Evolutionary conservation across 2,329 filamentous ascomycete genomes (phyloP), one percentile per base, ranked within the genome.

Genomic region (Plenodomus tracheiphilus): DNA sequence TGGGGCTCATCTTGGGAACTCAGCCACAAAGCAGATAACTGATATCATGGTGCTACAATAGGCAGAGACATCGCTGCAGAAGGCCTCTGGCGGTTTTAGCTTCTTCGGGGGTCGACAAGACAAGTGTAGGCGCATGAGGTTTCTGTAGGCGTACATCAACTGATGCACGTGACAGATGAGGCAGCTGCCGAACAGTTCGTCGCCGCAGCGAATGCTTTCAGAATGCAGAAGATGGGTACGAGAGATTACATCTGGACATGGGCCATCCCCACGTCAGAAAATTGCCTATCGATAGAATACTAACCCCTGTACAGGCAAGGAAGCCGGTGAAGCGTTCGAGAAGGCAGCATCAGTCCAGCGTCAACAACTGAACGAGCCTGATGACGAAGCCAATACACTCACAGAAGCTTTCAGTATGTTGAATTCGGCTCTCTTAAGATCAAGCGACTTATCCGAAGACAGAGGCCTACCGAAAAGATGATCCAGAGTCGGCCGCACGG

Each of bases 121-220:
- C 56, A 97, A 97, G 75, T 92, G 69, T 71, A 65, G 28, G 28
- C 18, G 56, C 16, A 19, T 18, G 18, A 47, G 10, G 16, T 42
- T 16, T 9, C 8, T 18, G 39, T 18, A 13, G 9, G 19, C 20
- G 43, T 21, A 6, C 36, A 20, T 36, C 21, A 18, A 48, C 56
- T 65, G 47, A 72, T 52, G 46, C 53, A 54, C 50, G 52, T 59
- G 56, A 60, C 48, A 72, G 69, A 89, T 69, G 89, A 95, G 76
- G 85, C 86, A 75, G 93, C 93, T 13, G 90, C 89, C 56, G 91
- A 97, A 61, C 79, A 94, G 57, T 97, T 91, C 70, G 85, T 84
- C 52, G 86, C 96, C 73, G 93, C 93, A 35, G 94, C 87, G 54
- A 96, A 97, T 77, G 90, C 90, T 50, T 97, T 96, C 74, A 84